Conservation (phyloP, 2,329 filamentous ascomycete species). For the Domatiomyces catenatus region DNA sequence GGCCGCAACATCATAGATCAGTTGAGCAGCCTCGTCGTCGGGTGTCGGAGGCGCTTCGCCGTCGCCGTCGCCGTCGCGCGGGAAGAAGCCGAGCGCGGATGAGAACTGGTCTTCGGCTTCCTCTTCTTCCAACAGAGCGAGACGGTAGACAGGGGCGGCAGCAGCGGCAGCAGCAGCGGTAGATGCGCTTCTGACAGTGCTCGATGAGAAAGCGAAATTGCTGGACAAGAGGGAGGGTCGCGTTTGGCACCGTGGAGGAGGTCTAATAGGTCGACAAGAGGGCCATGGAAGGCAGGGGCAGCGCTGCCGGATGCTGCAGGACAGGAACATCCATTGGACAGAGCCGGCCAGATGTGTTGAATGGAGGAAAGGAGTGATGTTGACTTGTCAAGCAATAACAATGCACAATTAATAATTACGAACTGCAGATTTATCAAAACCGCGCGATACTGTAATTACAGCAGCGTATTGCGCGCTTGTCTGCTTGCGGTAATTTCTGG, state of each 20-base stretch:
- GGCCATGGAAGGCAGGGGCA: background rate
- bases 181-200: background rate
- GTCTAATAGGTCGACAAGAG: background rate
- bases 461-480: no score
- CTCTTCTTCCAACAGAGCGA: background rate
- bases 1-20: background rate
- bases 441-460: no score
- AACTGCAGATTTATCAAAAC: no score
- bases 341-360: background rate
- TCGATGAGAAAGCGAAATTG: background rate
- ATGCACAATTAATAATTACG: background rate
- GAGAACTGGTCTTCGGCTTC: background rate
- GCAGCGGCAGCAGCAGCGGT: no score
- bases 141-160: background rate
- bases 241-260: background rate
- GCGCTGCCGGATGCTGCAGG: background rate
- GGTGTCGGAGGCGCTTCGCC: no score
- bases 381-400: background rate
- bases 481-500: no score
- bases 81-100: background rate
- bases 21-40: background rate
- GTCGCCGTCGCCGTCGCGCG: no score
- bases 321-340: background rate
- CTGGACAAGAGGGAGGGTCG: background rate
- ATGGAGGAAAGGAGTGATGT: background rate